Percentiles rank a stretch among this genome's conserved stretches.
Evolutionary conservation across 371 early-diverging fungal genomes (phyloP).

Genomic region (Mucor ambiguus): DNA sequence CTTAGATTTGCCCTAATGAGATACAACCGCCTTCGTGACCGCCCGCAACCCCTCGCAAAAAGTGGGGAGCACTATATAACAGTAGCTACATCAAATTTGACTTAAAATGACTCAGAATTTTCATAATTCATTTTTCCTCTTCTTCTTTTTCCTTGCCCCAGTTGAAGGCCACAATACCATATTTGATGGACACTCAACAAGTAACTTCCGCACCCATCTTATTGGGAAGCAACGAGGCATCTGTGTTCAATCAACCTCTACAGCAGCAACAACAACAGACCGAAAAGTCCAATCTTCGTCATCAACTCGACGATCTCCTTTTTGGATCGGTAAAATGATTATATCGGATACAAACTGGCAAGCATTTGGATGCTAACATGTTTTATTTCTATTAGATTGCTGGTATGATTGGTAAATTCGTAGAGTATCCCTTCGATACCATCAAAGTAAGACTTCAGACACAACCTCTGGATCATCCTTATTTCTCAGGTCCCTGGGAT

Average conservation of each 20-base stretch:
- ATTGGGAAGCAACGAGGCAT: constrained; percentile 1
- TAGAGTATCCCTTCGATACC: constrained; percentile 97
- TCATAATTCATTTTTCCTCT: not conserved
- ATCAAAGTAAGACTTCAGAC: constrained; percentile 95
- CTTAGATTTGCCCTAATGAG: not conserved
- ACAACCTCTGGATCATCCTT: constrained; percentile 69
- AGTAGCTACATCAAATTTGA: not conserved
- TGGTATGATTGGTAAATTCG: constrained; percentile 90
- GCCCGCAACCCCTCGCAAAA: not conserved
- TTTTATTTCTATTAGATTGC: constrained; percentile 59
- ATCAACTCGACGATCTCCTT: constrained; percentile 33
- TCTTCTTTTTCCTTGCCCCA: constrained; percentile 7
- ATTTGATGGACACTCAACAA: constrained; percentile 24
- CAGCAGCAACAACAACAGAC: not conserved
- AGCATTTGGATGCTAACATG: not conserved
- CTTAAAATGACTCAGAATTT: constrained; percentile 7
- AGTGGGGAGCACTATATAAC: not conserved
- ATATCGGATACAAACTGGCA: not conserved
- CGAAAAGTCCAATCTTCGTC: constrained; percentile 19
- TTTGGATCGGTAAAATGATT: constrained; percentile 35
- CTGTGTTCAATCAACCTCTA: not conserved
- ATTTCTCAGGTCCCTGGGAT: constrained; percentile 83
- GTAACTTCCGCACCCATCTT: constrained; percentile 1
- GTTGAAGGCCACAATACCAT: not conserved
- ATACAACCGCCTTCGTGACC: not conserved